These are phyloP conservation scores for Pharnaceum exiguum DNA, from an alignment of 148 eudicot species.

Conservation along the genomic window DNA sequence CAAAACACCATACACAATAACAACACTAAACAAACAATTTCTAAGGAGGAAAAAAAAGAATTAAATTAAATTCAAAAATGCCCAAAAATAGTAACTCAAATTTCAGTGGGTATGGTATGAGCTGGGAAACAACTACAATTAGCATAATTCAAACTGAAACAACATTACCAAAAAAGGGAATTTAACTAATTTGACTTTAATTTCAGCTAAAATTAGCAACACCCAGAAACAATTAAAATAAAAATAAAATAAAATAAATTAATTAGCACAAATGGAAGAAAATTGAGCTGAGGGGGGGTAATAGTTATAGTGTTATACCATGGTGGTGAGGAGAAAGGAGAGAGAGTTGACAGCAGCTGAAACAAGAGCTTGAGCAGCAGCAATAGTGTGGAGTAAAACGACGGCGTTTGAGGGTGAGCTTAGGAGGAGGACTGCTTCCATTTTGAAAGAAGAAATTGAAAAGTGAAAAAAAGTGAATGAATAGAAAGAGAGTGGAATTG, in stretches of 20 bases:
- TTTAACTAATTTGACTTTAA: neutral
- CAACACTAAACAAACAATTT: too few species aligned
- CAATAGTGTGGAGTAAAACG: conserved; percentile 15
- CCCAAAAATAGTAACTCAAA: too few species aligned
- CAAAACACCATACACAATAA: too few species aligned
- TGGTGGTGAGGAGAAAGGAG: conserved; percentile 12
- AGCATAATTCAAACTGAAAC: neutral
- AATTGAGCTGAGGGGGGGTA: neutral
- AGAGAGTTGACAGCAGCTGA: conserved; percentile 20
- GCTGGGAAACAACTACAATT: neutral
- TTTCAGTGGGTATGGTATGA: neutral
- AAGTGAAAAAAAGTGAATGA: neutral
- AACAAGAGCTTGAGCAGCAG: conserved; percentile 14
- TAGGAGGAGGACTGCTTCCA: too few species aligned
- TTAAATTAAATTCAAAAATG: too few species aligned
- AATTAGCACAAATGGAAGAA: neutral
- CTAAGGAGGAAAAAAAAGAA: too few species aligned
- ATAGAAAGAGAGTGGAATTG: neutral
- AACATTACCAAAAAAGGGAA: neutral
- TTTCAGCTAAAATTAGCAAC: neutral
- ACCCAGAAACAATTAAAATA: neutral
- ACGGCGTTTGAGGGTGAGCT: conserved; percentile 15
- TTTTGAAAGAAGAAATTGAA: conserved; percentile 18
- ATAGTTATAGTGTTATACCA: conserved; percentile 10
- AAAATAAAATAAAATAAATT: neutral